These are phyloP conservation scores for Pythium dissotocum DNA, from an alignment of 352 stramenopile genomes.

Conservation along the genomic window DNA sequence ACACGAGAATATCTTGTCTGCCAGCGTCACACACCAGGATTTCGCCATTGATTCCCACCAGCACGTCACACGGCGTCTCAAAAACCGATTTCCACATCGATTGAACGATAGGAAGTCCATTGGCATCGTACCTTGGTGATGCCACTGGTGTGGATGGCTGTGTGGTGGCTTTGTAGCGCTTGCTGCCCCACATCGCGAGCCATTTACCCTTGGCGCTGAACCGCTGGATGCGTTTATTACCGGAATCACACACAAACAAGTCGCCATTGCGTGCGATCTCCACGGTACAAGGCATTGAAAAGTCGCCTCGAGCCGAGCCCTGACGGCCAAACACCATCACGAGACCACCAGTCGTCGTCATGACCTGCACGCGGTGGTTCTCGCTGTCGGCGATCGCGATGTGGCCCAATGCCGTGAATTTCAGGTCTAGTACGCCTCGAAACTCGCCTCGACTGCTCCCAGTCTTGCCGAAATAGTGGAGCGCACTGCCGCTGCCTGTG, in stretches of 20 bases:
- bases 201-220: constrained; percentile 46
- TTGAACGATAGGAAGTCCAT: constrained; percentile 13
- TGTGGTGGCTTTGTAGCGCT: constrained; percentile 10
- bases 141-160: background rate
- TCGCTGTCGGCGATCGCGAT: constrained; percentile 52
- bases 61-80: constrained; percentile 29
- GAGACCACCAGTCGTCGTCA: constrained; percentile 45
- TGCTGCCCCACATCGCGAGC: constrained; percentile 46
- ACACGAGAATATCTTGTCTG: constrained; percentile 37
- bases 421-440: constrained; percentile 44
- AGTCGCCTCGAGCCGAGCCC: constrained; percentile 34
- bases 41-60: constrained; percentile 34
- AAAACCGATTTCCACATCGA: constrained; percentile 33
- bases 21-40: constrained; percentile 47
- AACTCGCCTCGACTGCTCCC: constrained; percentile 52
- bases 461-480: constrained; percentile 47
- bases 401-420: constrained; percentile 51
- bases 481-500: constrained; percentile 44
- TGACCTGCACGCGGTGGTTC: constrained; percentile 61
- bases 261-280: constrained; percentile 44
- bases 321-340: constrained; percentile 40
- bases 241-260: constrained; percentile 58
- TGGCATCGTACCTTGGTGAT: constrained; percentile 20
- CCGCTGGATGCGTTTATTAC: constrained; percentile 62
- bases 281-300: constrained; percentile 41